Conservation (phyloP, 2,329 filamentous ascomycete species). For the Monosporascus ibericus region DNA sequence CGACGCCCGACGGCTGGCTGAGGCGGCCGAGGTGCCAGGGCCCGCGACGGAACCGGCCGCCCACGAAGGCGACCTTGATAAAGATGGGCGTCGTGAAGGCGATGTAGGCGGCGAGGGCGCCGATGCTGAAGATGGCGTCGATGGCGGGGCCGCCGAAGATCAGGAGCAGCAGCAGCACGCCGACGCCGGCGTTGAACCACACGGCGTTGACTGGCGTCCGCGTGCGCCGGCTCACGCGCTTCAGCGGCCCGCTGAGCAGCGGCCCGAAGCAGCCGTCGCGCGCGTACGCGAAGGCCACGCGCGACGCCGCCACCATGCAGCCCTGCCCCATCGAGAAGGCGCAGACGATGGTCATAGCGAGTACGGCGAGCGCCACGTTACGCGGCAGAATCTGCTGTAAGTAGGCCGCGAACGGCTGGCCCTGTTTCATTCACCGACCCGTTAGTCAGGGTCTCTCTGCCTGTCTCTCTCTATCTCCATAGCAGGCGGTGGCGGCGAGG, state of each 20-base stretch:
- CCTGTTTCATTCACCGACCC: constrained; percentile 8
- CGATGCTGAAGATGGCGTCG: constrained; percentile 64
- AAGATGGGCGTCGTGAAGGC: constrained; percentile 54
- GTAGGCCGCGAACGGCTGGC: constrained; percentile 66
- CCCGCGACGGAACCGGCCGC: constrained; percentile 57
- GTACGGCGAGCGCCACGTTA: constrained; percentile 54
- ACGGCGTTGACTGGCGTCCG: constrained; percentile 65
- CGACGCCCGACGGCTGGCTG: constrained; percentile 49
- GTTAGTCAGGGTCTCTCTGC: neutral
- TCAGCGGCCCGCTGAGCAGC: constrained; percentile 49
- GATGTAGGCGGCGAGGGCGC: constrained; percentile 62
- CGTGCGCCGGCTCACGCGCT: constrained; percentile 53
- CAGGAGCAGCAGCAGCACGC: constrained; percentile 54
- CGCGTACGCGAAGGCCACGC: constrained; percentile 68
- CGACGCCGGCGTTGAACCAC: constrained; percentile 57
- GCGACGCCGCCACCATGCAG: constrained; percentile 59
- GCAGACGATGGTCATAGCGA: constrained; percentile 61
- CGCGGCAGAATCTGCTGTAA: constrained; percentile 58
- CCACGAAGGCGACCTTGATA: constrained; percentile 54
- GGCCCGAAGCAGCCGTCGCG: constrained; percentile 63
- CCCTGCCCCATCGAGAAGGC: constrained; percentile 69
- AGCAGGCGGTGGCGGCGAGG: too few species aligned
- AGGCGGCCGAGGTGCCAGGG: constrained; percentile 63
- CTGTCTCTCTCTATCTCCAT: too few species aligned
- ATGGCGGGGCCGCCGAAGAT: constrained; percentile 60